Evolutionary conservation across 176 grass and related monocot species (phyloP), one percentile per base, ranked within the genome.

Genomic region (barley (Hordeum vulgare)): DNA sequence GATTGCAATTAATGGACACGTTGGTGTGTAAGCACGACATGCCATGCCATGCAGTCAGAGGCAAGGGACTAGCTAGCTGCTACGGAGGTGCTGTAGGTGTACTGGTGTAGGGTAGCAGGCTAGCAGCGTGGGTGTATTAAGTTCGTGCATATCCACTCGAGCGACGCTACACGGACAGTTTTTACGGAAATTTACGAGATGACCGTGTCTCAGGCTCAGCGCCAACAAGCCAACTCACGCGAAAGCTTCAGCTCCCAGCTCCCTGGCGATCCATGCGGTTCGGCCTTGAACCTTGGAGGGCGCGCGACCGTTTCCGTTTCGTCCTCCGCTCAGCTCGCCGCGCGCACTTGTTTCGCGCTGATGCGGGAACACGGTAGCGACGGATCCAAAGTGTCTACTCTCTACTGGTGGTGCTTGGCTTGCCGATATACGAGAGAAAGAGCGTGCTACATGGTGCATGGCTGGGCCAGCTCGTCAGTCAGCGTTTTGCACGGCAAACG

Each of bases 1-100:
- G 7, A 10, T 62, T 63, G 81, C 57, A 83, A 47, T 83, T 61
- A 74, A 18, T 74, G 80, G 35, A 82, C 68, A 17, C 61, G 23
- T 47, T 37, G 33, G 7, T 67, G 17, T 13, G 25, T 62, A 42
- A 31, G 59, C 26, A 13, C 7, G 17, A 14, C 14, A 12, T 33
- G 54, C 26, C 24, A 12, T 11, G 18, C 37, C 15, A 12, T 24
- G 56, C 27, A 27, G n/a, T 76, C 71, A 75, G 63, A 27, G 51
- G 14, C 20, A 3, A 51, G 47, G 47, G 6, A 18, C 47, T 51
- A 51, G 2, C n/a, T 53, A 45, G 60, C 25, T 24, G 25, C 11
- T 49, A 31, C 23, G 23, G 70, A 74, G n/a, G n/a, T n/a, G n/a
- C n/a, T n/a, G 51, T 56, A 56, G 24, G 3, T 21, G 62, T 34